These are phyloP conservation scores for Stagonosporopsis chrysanthemi DNA, from an alignment of 2,329 filamentous ascomycete species.

Conservation along the genomic window DNA sequence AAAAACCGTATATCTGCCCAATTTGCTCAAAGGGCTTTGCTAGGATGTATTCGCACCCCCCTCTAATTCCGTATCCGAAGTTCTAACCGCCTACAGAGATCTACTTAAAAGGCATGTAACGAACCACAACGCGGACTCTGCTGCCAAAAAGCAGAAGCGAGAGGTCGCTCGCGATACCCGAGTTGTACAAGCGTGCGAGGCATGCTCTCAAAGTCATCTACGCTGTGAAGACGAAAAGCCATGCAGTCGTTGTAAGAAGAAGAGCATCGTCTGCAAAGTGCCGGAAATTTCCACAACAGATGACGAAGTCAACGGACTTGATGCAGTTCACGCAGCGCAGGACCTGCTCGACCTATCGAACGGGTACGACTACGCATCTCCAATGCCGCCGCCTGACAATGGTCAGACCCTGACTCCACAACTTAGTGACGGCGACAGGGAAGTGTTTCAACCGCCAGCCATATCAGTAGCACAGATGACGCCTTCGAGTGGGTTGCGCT, in stretches of 20 bases:
- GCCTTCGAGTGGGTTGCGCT: neutral
- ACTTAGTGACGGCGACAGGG: constrained; percentile 5
- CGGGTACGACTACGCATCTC: constrained; percentile 29
- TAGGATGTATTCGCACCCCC: constrained; percentile 46
- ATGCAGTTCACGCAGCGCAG: constrained; percentile 41
- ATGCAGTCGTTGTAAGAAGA: constrained; percentile 60
- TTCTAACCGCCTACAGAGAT: constrained; percentile 46
- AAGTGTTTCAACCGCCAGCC: constrained; percentile 7
- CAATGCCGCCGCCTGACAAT: constrained; percentile 15
- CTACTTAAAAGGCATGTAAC: constrained; percentile 61
- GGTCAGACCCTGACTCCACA: constrained; percentile 7
- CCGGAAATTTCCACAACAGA: constrained; percentile 25
- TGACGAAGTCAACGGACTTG: constrained; percentile 30
- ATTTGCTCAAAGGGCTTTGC: constrained; percentile 57
- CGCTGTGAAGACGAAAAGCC: constrained; percentile 64
- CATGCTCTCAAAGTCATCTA: constrained; percentile 60
- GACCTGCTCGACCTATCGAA: constrained; percentile 42
- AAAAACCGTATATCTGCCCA: constrained; percentile 56
- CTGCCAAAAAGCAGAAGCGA: constrained; percentile 36
- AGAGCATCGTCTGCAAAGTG: constrained; percentile 54
- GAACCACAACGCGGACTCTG: constrained; percentile 51
- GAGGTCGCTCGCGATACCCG: constrained; percentile 38
- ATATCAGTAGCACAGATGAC: constrained; percentile 9
- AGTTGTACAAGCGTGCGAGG: constrained; percentile 58
- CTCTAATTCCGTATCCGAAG: neutral